phyloP scores from a whole-genome alignment of 352 stramenopile species.

The Vaucheria bursata region DNA sequence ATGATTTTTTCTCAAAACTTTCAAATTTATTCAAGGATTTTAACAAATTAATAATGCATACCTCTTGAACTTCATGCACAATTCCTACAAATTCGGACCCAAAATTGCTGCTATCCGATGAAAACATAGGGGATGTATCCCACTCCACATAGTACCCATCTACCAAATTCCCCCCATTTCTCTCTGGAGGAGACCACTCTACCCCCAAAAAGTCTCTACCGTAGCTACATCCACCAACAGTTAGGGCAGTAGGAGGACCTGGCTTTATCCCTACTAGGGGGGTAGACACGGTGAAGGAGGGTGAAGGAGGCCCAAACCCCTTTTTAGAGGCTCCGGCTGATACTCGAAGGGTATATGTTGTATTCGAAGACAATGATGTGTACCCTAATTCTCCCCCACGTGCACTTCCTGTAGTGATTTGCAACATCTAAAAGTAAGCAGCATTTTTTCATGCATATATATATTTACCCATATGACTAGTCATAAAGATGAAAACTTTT shows the following conservation, averaged over 20 bases:
- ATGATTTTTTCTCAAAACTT: too few relatives aligned
- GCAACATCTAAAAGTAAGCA: too few relatives aligned
- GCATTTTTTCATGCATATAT: too few relatives aligned
- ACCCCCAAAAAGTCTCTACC: conserved; percentile 63
- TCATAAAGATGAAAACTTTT: too few relatives aligned
- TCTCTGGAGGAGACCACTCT: conserved; percentile 63
- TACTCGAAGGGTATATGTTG: conserved; percentile 62
- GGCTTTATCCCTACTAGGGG: conserved; percentile 60
- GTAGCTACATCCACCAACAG: conserved; percentile 64
- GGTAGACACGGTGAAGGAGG: conserved; percentile 51
- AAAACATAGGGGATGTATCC: conserved; percentile 68
- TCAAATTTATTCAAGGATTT: too few relatives aligned
- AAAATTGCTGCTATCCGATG: conserved; percentile 68
- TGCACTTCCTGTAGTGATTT: too few relatives aligned
- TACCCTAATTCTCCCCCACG: not conserved
- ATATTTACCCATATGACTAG: too few relatives aligned
- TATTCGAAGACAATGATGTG: conserved; percentile 36
- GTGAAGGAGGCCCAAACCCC: conserved; percentile 61
- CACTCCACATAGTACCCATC: conserved; percentile 80
- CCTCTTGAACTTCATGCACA: conserved; percentile 76
- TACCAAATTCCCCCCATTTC: conserved; percentile 66
- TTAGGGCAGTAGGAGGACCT: conserved; percentile 61
- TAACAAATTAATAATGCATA: too few relatives aligned
- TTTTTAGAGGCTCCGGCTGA: conserved; percentile 63
- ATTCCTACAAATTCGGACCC: conserved; percentile 70